These are phyloP conservation scores for Thraustotheca clavata DNA, from an alignment of 352 stramenopile genomes.

Conservation along the genomic window DNA sequence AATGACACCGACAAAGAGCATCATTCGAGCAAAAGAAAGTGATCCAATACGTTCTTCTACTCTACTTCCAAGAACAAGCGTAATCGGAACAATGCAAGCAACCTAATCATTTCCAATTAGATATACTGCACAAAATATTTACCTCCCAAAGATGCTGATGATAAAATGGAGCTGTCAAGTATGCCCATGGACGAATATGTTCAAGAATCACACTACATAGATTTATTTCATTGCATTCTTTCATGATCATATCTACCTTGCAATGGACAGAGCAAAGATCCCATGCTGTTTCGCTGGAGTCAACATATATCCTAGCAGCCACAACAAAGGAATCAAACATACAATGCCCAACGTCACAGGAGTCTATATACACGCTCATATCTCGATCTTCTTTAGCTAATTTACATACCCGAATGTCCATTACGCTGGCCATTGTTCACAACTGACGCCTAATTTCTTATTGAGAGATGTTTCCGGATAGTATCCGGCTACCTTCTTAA, in stretches of 20 bases:
- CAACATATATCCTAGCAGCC: conserved; percentile 61
- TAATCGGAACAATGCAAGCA: conserved; percentile 46
- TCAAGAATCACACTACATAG: conserved; percentile 57
- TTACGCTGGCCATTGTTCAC: background rate
- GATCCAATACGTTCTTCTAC: conserved; percentile 67
- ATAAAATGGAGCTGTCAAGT: conserved; percentile 79
- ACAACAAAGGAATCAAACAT: conserved; percentile 53
- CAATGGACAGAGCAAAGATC: conserved; percentile 70
- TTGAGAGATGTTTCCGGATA: too few relatives aligned
- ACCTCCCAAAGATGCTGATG: conserved; percentile 72
- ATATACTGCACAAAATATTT: background rate
- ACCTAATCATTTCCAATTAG: conserved; percentile 29
- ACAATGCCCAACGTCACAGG: conserved; percentile 58
- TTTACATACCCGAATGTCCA: conserved; percentile 9
- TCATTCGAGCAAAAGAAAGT: conserved; percentile 48
- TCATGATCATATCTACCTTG: conserved; percentile 33
- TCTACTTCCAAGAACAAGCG: conserved; percentile 60
- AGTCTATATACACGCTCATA: conserved; percentile 36
- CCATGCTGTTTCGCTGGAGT: conserved; percentile 59
- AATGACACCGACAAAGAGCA: conserved; percentile 66
- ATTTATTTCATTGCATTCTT: background rate
- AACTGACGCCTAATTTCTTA: conserved; percentile 8
- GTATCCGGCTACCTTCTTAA: background rate
- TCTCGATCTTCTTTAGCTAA: background rate
- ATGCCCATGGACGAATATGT: conserved; percentile 82